A percentile compares a stretch with the other conserved stretches of the same genome.
Evolutionary conservation across 1,139 yeast species (phyloP).

Genomic region (Lodderomyces parapsilosis): DNA sequence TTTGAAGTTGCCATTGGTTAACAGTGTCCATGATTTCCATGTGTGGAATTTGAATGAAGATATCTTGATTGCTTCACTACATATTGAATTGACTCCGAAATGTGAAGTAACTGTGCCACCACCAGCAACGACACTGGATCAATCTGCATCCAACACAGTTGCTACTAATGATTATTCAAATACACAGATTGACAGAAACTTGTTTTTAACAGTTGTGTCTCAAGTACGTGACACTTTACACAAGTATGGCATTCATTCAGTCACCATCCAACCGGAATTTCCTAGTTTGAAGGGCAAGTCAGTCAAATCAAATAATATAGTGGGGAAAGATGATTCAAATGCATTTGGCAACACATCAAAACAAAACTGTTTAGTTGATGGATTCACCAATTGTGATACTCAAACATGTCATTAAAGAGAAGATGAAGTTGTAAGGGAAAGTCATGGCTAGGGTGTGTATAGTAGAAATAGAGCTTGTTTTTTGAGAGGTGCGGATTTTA

Average conservation of each 20-base stretch:
- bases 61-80: constrained; percentile 83
- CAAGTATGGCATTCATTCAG: constrained; percentile 84
- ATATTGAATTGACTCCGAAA: constrained; percentile 64
- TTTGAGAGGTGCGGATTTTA: not conserved
- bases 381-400: constrained; percentile 36
- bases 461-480: constrained; percentile 2
- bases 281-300: constrained; percentile 7
- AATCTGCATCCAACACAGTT: constrained; percentile 5
- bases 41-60: constrained; percentile 95
- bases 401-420: constrained; percentile 23
- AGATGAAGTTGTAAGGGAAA: not conserved
- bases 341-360: constrained; percentile 36
- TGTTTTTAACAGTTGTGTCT: constrained; percentile 69
- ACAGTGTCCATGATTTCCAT: constrained; percentile 91
- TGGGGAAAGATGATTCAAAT: constrained; percentile 4
- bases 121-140: constrained; percentile 31
- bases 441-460: not conserved
- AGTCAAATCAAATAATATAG: constrained; percentile 4
- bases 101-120: constrained; percentile 9
- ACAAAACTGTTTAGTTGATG: constrained; percentile 34
- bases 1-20: constrained; percentile 64
- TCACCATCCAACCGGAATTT: constrained; percentile 93
- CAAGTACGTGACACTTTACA: constrained; percentile 79
- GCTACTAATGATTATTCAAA: not conserved
- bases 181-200: constrained; percentile 29